phyloP scores from a whole-genome alignment of 441 rosid genomes.

The Theobroma grandiflorum region DNA sequence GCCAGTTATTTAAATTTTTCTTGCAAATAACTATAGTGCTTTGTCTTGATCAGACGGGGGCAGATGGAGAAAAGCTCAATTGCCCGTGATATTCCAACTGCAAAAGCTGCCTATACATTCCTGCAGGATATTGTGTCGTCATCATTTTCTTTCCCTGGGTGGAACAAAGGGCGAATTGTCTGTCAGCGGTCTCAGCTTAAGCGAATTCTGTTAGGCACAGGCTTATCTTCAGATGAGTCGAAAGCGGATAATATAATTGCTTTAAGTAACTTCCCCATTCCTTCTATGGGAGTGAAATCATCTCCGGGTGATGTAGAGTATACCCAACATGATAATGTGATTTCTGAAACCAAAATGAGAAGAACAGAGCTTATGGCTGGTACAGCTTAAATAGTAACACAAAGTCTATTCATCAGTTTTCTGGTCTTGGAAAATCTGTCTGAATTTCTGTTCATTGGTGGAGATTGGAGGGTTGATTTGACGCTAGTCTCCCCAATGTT shows the following conservation, averaged over 20 bases:
- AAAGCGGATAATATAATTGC: slow-evolving; percentile 43
- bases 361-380: slow-evolving; percentile 10
- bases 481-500: background rate
- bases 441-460: background rate
- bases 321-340: slow-evolving; percentile 10
- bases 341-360: slow-evolving; percentile 6
- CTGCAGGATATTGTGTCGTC: slow-evolving; percentile 72
- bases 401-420: background rate
- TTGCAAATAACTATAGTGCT: background rate
- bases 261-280: slow-evolving; percentile 64
- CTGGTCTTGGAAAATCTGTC: background rate
- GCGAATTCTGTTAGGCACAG: slow-evolving; percentile 54
- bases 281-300: slow-evolving; percentile 49
- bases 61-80: slow-evolving; percentile 66
- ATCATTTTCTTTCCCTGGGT: slow-evolving; percentile 73
- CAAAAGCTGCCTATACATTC: slow-evolving; percentile 69
- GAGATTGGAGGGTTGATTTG: background rate
- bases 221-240: slow-evolving; percentile 55
- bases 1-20: background rate
- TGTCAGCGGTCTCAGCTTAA: slow-evolving; percentile 87
- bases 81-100: slow-evolving; percentile 62
- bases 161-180: slow-evolving; percentile 92
- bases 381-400: background rate
- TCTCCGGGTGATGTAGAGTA: slow-evolving; percentile 37
- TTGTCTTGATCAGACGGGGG: slow-evolving; percentile 67